Conservation (phyloP, 1,284 basidiomycete species). For the Ceratobasidium sp. region DNA sequence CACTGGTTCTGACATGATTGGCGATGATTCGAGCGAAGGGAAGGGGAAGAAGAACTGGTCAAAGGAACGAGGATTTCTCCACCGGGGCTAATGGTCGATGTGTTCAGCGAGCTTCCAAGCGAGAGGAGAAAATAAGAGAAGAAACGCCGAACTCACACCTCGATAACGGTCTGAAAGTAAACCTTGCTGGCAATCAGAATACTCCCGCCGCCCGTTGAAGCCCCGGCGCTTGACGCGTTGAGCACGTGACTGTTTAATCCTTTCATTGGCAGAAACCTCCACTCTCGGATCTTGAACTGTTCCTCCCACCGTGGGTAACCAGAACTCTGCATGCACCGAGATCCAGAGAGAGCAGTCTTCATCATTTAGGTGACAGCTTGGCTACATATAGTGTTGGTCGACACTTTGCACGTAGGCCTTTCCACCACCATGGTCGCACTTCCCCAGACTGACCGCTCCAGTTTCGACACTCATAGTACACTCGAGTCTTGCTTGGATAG, state of each 20-base stretch:
- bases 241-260: background rate
- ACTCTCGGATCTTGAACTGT: slow-evolving; percentile 15
- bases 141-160: too few relatives aligned
- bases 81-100: too few relatives aligned
- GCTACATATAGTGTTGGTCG: background rate
- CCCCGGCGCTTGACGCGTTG: background rate
- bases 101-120: too few relatives aligned
- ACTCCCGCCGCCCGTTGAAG: too few relatives aligned
- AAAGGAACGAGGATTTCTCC: too few relatives aligned
- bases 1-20: slow-evolving; percentile 10
- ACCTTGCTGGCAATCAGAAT: too few relatives aligned
- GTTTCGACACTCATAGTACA: background rate
- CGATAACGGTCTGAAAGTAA: too few relatives aligned
- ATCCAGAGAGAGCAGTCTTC: background rate
- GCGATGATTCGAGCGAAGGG: background rate
- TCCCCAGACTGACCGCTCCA: background rate
- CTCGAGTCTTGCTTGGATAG: background rate
- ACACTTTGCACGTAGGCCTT: background rate
- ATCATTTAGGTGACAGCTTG: background rate
- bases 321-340: background rate
- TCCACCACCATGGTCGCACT: background rate
- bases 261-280: background rate
- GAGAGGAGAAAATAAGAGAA: too few relatives aligned
- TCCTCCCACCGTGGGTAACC: slow-evolving; percentile 21
- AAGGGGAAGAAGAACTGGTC: too few relatives aligned